These are phyloP conservation scores for Narthecium ossifragum DNA, from an alignment of 106 monocot species.

Conservation along the genomic window DNA sequence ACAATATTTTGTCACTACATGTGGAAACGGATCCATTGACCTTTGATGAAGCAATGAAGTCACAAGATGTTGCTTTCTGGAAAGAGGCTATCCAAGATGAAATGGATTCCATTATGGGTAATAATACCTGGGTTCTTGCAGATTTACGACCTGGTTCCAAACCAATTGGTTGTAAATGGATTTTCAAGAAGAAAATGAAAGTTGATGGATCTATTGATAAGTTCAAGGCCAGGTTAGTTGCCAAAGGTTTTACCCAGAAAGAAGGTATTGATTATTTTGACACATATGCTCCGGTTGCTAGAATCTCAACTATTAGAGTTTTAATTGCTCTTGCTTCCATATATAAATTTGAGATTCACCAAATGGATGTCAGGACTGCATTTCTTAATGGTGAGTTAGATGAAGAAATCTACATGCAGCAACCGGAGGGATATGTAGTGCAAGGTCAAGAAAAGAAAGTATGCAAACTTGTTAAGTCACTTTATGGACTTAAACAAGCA, in stretches of 20 bases:
- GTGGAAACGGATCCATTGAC: too few species aligned
- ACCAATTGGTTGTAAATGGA: too few species aligned
- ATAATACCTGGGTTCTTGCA: background rate
- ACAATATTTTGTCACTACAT: too few species aligned
- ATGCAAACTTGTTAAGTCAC: too few species aligned
- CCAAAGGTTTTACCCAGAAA: background rate
- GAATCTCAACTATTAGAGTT: background rate
- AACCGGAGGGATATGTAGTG: background rate
- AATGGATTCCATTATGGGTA: background rate
- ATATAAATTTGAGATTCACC: background rate
- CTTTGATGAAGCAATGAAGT: background rate
- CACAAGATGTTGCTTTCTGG: background rate
- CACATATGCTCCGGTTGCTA: background rate
- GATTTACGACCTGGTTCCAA: too few species aligned
- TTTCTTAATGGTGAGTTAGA: background rate
- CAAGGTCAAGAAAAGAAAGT: background rate
- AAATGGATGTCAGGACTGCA: constrained; percentile 2
- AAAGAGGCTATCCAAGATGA: background rate
- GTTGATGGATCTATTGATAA: too few species aligned
- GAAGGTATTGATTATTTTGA: background rate
- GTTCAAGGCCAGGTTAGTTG: too few species aligned
- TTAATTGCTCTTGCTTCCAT: background rate
- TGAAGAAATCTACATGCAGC: background rate
- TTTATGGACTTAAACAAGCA: constrained; percentile 1
- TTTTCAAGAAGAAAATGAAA: too few species aligned